Base-by-base conservation (phyloP, 2,329 filamentous ascomycete genomes). In the Exophiala lecanii-corni region DNA sequence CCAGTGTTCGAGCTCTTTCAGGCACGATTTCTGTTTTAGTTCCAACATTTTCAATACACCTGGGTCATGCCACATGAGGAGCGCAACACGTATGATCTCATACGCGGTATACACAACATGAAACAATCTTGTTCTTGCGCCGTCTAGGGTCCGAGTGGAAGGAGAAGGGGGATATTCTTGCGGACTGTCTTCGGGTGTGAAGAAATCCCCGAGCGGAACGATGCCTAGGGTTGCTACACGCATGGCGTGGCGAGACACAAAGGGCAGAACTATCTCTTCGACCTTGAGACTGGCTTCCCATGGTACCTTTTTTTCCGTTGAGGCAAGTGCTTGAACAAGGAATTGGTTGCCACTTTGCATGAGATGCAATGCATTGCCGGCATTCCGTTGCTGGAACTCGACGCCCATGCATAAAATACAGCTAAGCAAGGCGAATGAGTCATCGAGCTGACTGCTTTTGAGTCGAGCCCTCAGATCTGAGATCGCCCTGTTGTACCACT, bases 371-470 rank as follows among this genome's bases (percentile, higher is more conserved):
- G 62, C 21, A 59, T 64, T 51, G 48, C 64, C 3, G 57, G 63
- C 3, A 49, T 68, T 25, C 49, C 64, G 18, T 41, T 55, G n/a
- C 47, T 65, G 39, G 43, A 60, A 53, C 20, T 59, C 50, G 17
- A 55, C 21, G 20, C 34, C 20, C 12, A 41, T 28, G 20, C 53
- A 54, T 16, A 54, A 39, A 21, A 52, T 41, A 39, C 51, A 55
- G 17, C 38, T 55, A 26, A 55, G 25, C 9, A 55, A 35, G 10
- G 38, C 42, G 33, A 46, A 28, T 10, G 21, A 21, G 10, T 43
- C 26, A 25, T 48, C 45, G 17, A 44, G 32, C 26, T 43, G 33
- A 9, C 41, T 35, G 9, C 33, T 31, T 9, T 46, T 33, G 3
- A 40, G 37, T 12, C 37, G n/a, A 3, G 34, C 36, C 15, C 42